phyloP scores from a whole-genome alignment of 768 basidiomycete genomes.

The Mycena floridula region DNA sequence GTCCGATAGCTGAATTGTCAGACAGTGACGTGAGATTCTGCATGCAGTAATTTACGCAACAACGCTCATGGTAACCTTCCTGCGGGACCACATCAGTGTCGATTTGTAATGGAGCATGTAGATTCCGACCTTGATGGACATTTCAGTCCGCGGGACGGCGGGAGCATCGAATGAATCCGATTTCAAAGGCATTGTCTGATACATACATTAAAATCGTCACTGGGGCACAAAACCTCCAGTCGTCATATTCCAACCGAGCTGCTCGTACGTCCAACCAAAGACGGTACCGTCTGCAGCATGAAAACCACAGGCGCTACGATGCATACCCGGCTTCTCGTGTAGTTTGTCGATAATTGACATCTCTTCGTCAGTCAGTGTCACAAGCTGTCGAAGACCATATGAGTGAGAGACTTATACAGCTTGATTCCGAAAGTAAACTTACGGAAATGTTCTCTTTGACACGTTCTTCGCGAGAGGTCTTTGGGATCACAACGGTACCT shows the following conservation, averaged over 20 bases:
- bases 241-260: slow-evolving; percentile 29
- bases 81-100: too few species aligned
- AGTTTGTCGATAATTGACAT: slow-evolving; percentile 30
- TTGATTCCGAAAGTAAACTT: too few species aligned
- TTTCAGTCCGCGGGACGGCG: too few species aligned
- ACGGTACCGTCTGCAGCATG: slow-evolving; percentile 23
- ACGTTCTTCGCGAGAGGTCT: slow-evolving; percentile 36
- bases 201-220: too few species aligned
- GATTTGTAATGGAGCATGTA: too few species aligned
- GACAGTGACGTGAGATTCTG: too few species aligned
- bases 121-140: too few species aligned
- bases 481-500: slow-evolving; percentile 49
- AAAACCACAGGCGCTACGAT: slow-evolving; percentile 27
- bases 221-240: slow-evolving; percentile 20
- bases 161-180: too few species aligned
- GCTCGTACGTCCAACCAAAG: slow-evolving; percentile 32
- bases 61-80: too few species aligned
- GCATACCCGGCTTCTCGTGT: slow-evolving; percentile 32
- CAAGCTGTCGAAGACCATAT: slow-evolving; percentile 22
- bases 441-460: slow-evolving; percentile 38
- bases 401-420: slow-evolving; percentile 4
- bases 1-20: too few species aligned
- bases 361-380: slow-evolving; percentile 27
- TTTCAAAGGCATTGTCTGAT: too few species aligned
- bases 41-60: too few species aligned